Evolutionary conservation across 768 basidiomycete species (phyloP), one percentile per base, ranked within the genome.

Genomic region (Pholiota conissans): DNA sequence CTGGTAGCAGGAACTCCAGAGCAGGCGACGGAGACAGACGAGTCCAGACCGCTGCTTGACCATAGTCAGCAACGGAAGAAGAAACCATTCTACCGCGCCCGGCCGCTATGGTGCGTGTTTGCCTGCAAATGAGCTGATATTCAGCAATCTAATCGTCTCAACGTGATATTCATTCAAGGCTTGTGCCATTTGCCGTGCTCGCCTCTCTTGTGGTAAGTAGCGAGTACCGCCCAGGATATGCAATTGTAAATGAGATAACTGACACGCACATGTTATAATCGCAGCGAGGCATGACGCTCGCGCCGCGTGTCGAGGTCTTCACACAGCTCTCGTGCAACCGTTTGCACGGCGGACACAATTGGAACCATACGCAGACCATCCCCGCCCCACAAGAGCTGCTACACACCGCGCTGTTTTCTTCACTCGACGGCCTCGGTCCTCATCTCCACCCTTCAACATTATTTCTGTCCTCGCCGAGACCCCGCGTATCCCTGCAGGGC

Each of bases 261-360:
- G 45, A 61, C 62, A 39, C 56, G 57, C 60, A 48, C 35, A 29
- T 46, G 14, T 54, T 50, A 40, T 52, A n/a, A n/a, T n/a, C 40
- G n/a, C 63, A 93, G 91, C 89, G 90, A 28, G 90, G 89, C 40
- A 90, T 93, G 87, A 93, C 91, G 3, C 73, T 90, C 28, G 89
- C 90, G 13, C 85, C 91, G 20, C 83, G 91, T 49, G 85, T 93
- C 14, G 86, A 91, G 72, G 84, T 93, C 27, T 90, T 84, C 71
- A 91, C 88, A 22, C 86, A 91, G 64, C 76, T 93, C 26, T 83
- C 92, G 9, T 93, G 92, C 73, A 79, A 81, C 57, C 76, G 75
- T 20, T 65, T 87, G 48, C 79, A 76, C 49, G 73, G 71, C 16
- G 63, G 82, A 60, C 71, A 74, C 22, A 67, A 73, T 26, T 78